Evolutionary conservation across 2,329 filamentous ascomycete genomes (phyloP).

Genomic region (Aspergillus neotritici): DNA sequence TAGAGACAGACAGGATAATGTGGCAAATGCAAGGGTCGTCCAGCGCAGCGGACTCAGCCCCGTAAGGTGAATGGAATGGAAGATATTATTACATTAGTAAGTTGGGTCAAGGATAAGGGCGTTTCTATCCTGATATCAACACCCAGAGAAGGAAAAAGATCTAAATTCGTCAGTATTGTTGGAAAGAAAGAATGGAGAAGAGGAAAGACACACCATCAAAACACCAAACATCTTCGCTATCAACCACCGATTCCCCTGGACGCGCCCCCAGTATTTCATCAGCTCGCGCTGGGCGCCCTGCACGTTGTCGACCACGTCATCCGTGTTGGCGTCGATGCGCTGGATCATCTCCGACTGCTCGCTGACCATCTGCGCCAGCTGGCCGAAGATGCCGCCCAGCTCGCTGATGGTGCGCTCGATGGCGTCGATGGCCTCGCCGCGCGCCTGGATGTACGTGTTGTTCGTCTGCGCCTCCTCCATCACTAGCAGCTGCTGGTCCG

Average conservation of each 20-base stretch:
- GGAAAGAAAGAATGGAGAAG: slow-evolving; percentile 4
- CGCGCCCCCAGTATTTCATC: slow-evolving; percentile 92
- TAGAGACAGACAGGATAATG: neutral
- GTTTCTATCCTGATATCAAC: slow-evolving; percentile 47
- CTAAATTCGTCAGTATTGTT: slow-evolving; percentile 18
- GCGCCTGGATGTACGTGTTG: slow-evolving; percentile 86
- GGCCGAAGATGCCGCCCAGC: slow-evolving; percentile 85
- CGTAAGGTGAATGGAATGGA: slow-evolving; percentile 9
- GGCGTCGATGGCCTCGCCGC: slow-evolving; percentile 91
- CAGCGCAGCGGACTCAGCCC: too few species aligned
- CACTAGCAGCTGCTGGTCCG: slow-evolving; percentile 80
- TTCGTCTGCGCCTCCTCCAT: slow-evolving; percentile 87
- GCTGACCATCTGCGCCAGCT: slow-evolving; percentile 92
- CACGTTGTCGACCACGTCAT: slow-evolving; percentile 98
- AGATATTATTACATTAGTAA: slow-evolving; percentile 31
- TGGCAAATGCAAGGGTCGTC: too few species aligned
- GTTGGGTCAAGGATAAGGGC: slow-evolving; percentile 11
- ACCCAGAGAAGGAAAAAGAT: slow-evolving; percentile 81
- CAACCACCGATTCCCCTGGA: slow-evolving; percentile 92
- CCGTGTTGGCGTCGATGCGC: slow-evolving; percentile 92
- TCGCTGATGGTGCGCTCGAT: slow-evolving; percentile 95
- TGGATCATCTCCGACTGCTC: slow-evolving; percentile 98
- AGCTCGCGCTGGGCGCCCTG: slow-evolving; percentile 90
- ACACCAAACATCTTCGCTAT: slow-evolving; percentile 78
- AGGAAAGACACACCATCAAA: slow-evolving; percentile 58